A percentile compares a stretch with the other conserved stretches of the same genome.
Evolutionary conservation across 306 rosid species (phyloP).

Genomic region (Abrus precatorius): DNA sequence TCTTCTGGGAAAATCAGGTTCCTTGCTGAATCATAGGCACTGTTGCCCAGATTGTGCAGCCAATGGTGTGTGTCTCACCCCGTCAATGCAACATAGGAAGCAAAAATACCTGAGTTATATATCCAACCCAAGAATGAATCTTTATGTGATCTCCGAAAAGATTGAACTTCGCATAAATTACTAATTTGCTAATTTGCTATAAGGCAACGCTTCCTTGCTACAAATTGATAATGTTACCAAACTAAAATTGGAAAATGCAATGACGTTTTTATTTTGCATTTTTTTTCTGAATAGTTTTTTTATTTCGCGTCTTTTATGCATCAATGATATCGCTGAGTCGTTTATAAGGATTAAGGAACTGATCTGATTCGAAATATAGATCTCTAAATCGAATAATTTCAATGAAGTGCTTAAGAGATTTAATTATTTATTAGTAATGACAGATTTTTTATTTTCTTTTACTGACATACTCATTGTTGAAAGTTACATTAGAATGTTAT

Average conservation of each 20-base stretch:
- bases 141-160: constrained; percentile 11
- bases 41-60: not conserved
- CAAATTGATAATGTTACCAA: not conserved
- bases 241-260: not conserved
- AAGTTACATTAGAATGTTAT: not conserved
- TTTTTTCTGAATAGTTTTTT: not conserved
- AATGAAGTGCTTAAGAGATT: not conserved
- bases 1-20: constrained; percentile 30
- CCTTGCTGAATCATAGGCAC: not conserved
- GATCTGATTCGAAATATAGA: not conserved
- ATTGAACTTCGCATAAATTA: not conserved
- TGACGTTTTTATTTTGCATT: not conserved
- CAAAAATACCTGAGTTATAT: not conserved
- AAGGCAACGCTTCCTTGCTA: not conserved
- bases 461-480: not conserved
- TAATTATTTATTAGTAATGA: no score
- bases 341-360: not conserved
- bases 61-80: constrained; percentile 17
- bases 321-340: not conserved
- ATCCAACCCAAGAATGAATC: not conserved
- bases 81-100: constrained; percentile 31
- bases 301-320: not conserved
- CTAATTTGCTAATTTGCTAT: not conserved
- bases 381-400: not conserved
- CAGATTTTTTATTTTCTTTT: not conserved